Evolutionary conservation across 257 asterid genomes (phyloP).

Genomic region (Nicotiana tabacum): DNA sequence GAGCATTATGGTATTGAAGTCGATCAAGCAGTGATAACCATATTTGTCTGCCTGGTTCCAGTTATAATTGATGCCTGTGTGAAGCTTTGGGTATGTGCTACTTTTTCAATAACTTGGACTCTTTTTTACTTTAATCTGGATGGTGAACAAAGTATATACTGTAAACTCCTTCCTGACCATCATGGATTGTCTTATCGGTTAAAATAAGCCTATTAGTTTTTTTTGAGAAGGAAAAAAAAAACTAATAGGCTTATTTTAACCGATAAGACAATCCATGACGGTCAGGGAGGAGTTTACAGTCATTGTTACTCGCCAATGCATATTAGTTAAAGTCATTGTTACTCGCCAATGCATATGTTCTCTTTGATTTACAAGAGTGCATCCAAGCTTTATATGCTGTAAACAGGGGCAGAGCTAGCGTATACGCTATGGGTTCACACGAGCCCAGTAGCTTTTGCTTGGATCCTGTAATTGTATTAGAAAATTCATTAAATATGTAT

Average conservation of each 20-base stretch:
- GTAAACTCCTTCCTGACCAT: neutral
- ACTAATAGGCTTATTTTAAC: neutral
- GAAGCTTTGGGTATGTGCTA: conserved; percentile 83
- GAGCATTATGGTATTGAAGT: conserved; percentile 87
- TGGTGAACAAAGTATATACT: neutral
- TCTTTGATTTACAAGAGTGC: neutral
- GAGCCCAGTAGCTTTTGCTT: no score
- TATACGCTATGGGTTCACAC: no score
- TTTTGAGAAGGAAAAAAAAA: no score
- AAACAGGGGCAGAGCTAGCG: neutral
- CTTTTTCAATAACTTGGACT: conserved; percentile 8
- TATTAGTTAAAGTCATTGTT: neutral
- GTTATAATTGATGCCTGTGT: conserved; percentile 82
- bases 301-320: no score
- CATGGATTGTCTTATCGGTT: neutral
- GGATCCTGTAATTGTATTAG: no score
- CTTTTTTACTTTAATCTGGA: neutral
- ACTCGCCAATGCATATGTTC: neutral
- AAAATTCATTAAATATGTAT: no score
- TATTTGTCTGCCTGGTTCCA: conserved; percentile 71
- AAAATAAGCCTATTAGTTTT: neutral
- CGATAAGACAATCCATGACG: neutral
- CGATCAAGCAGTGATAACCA: conserved; percentile 60
- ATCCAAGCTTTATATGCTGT: neutral
- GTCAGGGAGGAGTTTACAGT: neutral